A percentile compares a stretch with the other conserved stretches of the same genome.
Evolutionary conservation across 495 filamentous ascomycete species (phyloP).

Genomic region (Hamigera avellanea): DNA sequence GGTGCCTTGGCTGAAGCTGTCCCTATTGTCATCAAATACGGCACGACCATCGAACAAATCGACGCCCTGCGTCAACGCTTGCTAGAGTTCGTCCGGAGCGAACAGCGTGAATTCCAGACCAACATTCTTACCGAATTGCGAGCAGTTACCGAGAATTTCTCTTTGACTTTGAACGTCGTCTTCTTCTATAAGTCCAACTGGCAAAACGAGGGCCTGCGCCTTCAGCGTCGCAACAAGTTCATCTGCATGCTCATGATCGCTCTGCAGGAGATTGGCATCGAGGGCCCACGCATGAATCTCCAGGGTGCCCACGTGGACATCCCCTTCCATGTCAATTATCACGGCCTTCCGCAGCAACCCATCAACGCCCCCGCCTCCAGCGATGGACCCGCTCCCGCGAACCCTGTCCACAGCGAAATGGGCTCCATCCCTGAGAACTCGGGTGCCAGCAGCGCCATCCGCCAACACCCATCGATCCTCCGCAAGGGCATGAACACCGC

Average conservation of each 20-base stretch:
- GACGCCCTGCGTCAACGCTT: conserved; percentile 74
- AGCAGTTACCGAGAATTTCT: conserved; percentile 51
- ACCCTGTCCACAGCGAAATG: conserved; percentile 8
- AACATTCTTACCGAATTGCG: conserved; percentile 86
- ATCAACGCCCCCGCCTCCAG: not conserved
- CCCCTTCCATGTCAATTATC: conserved; percentile 46
- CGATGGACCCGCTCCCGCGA: conserved; percentile 8
- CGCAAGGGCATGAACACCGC: conserved; percentile 35
- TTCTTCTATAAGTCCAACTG: conserved; percentile 96
- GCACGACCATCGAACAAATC: conserved; percentile 78
- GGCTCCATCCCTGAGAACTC: conserved; percentile 18
- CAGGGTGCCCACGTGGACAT: conserved; percentile 51
- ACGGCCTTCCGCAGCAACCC: conserved; percentile 10
- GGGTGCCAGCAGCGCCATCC: conserved; percentile 13
- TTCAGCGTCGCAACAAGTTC: conserved; percentile 88
- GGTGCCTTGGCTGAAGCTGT: conserved; percentile 83
- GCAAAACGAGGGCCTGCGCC: conserved; percentile 87
- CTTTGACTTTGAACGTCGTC: conserved; percentile 80
- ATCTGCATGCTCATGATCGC: conserved; percentile 86
- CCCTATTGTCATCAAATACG: conserved; percentile 75
- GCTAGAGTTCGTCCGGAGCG: conserved; percentile 69
- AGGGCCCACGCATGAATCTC: conserved; percentile 69
- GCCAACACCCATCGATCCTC: conserved; percentile 39
- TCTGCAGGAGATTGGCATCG: conserved; percentile 76
- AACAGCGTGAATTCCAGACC: conserved; percentile 85